A percentile compares a stretch with the other conserved stretches of the same genome.
Evolutionary conservation across 306 rosid species (phyloP).

Genomic region (Castanopsis chinensis): DNA sequence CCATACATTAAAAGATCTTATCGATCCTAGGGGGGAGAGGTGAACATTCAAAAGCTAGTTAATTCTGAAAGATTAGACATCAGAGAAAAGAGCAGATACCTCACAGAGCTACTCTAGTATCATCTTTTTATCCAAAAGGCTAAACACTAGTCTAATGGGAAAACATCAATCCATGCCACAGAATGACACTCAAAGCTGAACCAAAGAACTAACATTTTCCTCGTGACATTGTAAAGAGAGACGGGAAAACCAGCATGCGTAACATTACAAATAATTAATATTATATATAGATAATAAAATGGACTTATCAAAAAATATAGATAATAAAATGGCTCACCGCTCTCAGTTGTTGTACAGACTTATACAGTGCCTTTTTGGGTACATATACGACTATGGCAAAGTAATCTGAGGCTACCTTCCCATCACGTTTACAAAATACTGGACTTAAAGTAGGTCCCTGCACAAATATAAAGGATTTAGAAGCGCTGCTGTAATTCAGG

Average conservation of each 20-base stretch:
- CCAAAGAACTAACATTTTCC: not conserved
- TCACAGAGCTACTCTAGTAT: too few relatives aligned
- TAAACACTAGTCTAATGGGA: too few relatives aligned
- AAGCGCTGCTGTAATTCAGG: not conserved
- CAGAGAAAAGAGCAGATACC: too few relatives aligned
- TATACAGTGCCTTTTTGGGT: constrained; percentile 72
- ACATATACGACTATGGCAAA: constrained; percentile 86
- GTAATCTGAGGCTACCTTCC: constrained; percentile 60
- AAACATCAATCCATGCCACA: too few relatives aligned
- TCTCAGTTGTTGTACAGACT: constrained; percentile 78
- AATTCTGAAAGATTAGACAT: too few relatives aligned
- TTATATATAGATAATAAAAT: not conserved
- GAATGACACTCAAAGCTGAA: too few relatives aligned
- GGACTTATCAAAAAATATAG: too few relatives aligned
- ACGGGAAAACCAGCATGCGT: not conserved
- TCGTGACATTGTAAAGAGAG: not conserved
- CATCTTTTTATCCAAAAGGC: too few relatives aligned
- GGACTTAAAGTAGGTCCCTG: constrained; percentile 97
- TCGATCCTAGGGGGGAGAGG: too few relatives aligned
- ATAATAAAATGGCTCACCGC: constrained; percentile 53
- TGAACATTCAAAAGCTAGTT: too few relatives aligned
- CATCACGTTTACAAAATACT: constrained; percentile 69
- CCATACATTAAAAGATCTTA: too few relatives aligned
- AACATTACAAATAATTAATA: constrained; percentile 5
- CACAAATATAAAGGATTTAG: constrained; percentile 19